These are phyloP conservation scores for Hypoxylon sp. DNA, from an alignment of 2,329 filamentous ascomycete species.

Conservation along the genomic window DNA sequence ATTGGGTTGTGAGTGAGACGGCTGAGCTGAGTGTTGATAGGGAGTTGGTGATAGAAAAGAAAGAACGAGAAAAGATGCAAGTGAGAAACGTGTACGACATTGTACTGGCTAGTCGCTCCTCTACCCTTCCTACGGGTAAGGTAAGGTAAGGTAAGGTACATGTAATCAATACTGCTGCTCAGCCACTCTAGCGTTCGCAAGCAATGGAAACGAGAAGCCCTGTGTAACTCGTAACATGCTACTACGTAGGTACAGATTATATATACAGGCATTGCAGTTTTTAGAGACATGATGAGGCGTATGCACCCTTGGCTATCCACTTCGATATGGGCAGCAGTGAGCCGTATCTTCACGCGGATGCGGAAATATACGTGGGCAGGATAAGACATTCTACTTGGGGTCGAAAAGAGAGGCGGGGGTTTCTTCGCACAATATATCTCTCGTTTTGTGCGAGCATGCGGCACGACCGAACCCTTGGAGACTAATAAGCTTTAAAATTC, in stretches of 20 bases:
- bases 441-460: slow-evolving; percentile 34
- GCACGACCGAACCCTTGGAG: slow-evolving; percentile 31
- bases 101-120: slow-evolving; percentile 17
- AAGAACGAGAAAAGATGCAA: slow-evolving; percentile 4
- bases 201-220: slow-evolving; percentile 24
- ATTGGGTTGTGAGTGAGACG: slow-evolving; percentile 6
- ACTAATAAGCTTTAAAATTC: slow-evolving; percentile 26
- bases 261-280: slow-evolving; percentile 20
- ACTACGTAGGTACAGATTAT: background rate
- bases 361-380: slow-evolving; percentile 8
- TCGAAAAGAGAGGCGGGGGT: slow-evolving; percentile 16
- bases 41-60: slow-evolving; percentile 6
- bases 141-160: background rate
- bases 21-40: slow-evolving; percentile 19
- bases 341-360: slow-evolving; percentile 16
- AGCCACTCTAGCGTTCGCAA: slow-evolving; percentile 36
- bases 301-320: slow-evolving; percentile 34
- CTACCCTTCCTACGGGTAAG: slow-evolving; percentile 2
- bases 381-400: slow-evolving; percentile 10
- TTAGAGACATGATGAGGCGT: slow-evolving; percentile 29
- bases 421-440: slow-evolving; percentile 22
- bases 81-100: slow-evolving; percentile 13
- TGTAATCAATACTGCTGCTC: slow-evolving; percentile 31
- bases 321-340: slow-evolving; percentile 17
- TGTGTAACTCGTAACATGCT: slow-evolving; percentile 19